These are phyloP conservation scores for Jacaranda copaia DNA, from an alignment of 257 asterid species.

Conservation along the genomic window DNA sequence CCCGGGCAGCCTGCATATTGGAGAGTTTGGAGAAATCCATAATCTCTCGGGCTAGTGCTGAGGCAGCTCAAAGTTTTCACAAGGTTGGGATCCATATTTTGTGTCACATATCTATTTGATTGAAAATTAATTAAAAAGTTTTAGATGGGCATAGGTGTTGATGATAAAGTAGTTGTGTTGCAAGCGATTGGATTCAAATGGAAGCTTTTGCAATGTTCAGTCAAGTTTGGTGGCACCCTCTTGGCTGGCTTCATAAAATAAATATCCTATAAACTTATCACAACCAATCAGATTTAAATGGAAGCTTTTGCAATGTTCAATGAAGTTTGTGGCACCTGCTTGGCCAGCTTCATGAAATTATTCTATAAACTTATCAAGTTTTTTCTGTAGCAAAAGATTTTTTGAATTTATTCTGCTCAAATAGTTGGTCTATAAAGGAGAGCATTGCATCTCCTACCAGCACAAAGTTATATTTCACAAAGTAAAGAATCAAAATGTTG, in stretches of 20 bases:
- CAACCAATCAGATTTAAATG: not conserved
- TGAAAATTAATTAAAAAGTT: not conserved
- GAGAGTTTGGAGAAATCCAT: conserved; percentile 76
- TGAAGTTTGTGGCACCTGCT: not conserved
- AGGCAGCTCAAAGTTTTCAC: conserved; percentile 56
- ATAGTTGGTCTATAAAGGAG: not conserved
- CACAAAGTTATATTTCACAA: not conserved
- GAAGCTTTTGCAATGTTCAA: not conserved
- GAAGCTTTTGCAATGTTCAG: not conserved
- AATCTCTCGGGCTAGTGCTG: conserved; percentile 47
- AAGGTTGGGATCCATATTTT: conserved; percentile 50
- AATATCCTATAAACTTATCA: not conserved
- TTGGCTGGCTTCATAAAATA: not conserved
- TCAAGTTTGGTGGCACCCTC: conserved; percentile 1
- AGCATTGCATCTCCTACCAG: not conserved
- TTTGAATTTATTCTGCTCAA: not conserved
- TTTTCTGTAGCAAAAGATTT: not conserved
- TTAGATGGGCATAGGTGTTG: not conserved
- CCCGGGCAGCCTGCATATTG: conserved; percentile 64
- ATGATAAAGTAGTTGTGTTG: not conserved
- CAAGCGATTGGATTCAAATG: not conserved
- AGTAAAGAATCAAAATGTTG: not conserved
- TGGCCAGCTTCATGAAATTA: not conserved
- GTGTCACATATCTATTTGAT: not conserved
- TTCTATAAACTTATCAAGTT: not conserved